phyloP scores from a whole-genome alignment of 2,329 filamentous ascomycete species.

The Diaporthe amygdali region DNA sequence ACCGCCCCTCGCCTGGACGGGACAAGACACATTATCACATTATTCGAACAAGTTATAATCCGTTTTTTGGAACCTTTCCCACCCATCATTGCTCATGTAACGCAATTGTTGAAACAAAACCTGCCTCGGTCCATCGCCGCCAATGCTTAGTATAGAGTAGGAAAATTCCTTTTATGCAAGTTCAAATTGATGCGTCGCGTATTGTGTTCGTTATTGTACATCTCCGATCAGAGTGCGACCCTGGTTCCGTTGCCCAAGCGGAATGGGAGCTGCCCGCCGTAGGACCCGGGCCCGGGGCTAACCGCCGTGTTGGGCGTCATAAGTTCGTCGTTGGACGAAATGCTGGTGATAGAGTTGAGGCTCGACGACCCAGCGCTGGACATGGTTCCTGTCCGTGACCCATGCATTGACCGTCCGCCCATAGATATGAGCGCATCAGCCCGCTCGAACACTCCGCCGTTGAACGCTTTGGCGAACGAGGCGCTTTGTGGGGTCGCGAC shows the following conservation, averaged over 20 bases:
- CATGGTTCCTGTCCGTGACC: conserved; percentile 58
- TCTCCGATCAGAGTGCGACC: conserved; percentile 7
- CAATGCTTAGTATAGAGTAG: conserved; percentile 8
- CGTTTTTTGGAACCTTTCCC: conserved; percentile 1
- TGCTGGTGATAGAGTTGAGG: conserved; percentile 37
- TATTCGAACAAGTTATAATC: conserved; percentile 5
- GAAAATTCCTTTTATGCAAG: conserved; percentile 7
- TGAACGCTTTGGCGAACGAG: conserved; percentile 60
- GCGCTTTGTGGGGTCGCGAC: conserved; percentile 71
- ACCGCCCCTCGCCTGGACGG: not conserved
- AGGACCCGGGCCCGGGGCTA: conserved; percentile 29
- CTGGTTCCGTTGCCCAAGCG: conserved; percentile 13
- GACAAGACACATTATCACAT: conserved; percentile 20
- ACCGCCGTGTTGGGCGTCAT: conserved; percentile 36
- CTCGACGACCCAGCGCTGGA: conserved; percentile 65
- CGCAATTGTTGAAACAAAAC: not conserved
- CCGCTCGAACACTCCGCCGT: conserved; percentile 64
- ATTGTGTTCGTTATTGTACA: conserved; percentile 11
- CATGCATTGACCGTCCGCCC: conserved; percentile 58
- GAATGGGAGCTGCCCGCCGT: conserved; percentile 11
- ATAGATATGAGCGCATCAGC: conserved; percentile 63
- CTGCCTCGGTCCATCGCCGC: conserved; percentile 1
- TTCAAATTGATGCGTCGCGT: conserved; percentile 12
- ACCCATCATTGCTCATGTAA: conserved; percentile 9
- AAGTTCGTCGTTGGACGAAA: conserved; percentile 34